Base-by-base conservation (phyloP, 176 grass and related monocot species). In the Avena sativa region DNA sequence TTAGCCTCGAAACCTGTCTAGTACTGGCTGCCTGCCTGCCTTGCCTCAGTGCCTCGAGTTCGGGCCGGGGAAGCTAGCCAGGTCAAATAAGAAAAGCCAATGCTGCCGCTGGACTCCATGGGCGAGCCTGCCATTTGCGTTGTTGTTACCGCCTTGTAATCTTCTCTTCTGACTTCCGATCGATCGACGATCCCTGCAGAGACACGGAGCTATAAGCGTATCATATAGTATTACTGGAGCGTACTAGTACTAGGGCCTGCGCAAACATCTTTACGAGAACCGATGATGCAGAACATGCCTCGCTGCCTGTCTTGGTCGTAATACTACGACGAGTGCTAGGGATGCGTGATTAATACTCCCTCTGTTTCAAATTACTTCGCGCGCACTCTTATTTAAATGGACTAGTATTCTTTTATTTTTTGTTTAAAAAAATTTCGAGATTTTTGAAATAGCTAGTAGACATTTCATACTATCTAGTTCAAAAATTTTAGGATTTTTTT, bases 141-240 rank as follows among this genome's bases (percentile, higher is more conserved):
- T 91, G 68, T 87, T 88, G 88, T 88, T 91, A 88, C 81, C 26
- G 43, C n/a, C 70, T 68, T 84, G 85, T 84, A 91, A 85, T 68
- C 85, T 84, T 81, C 85, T 84, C 40, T 79, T 89, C 87, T 89
- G 83, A 89, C 87, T 79, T 89, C 15, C 53, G 74, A 87, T 65
- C 46, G 46, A 47, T 40, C 56, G 8, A 32, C 34, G 25, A 52
- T 76, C 73, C 49, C 15, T 10, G 79, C 43, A 6, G 62, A 32
- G 32, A 15, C 15, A 48, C 66, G 30, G 75, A 32, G 46, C 65
- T 40, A 56, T 79, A 7, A 5, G 38, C 38, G 38, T 40, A 40
- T 40, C 38, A 40, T n/a, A n/a, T n/a, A n/a, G n/a, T 40, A 40
- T 6, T 40, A 40, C 5, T 40, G 5, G 5, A 40, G 38, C 38